phyloP scores from a whole-genome alignment of 768 basidiomycete species.

The Cystofilobasidium bisporidii region DNA sequence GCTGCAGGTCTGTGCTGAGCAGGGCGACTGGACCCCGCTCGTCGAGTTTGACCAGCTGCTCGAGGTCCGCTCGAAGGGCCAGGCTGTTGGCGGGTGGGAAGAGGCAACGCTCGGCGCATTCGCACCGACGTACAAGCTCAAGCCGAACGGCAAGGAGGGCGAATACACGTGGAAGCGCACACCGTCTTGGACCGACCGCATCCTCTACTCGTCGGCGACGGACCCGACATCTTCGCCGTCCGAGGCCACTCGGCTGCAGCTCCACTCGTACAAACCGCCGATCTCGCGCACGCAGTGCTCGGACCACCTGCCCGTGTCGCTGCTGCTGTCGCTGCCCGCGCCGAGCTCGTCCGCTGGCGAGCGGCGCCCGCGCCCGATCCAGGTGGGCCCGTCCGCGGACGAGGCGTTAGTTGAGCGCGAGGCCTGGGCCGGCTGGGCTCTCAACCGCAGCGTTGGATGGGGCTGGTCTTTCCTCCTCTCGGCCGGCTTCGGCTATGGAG shows the following conservation, averaged over 20 bases:
- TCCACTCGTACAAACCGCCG: conserved; percentile 53
- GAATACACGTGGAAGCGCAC: conserved; percentile 69
- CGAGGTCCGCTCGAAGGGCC: conserved; percentile 51
- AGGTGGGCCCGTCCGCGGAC: background rate
- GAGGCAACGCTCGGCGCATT: conserved; percentile 86
- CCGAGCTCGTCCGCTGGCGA: conserved; percentile 33
- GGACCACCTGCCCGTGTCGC: conserved; percentile 89
- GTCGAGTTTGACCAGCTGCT: conserved; percentile 5
- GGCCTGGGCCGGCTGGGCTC: conserved; percentile 53
- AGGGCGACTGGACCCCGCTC: conserved; percentile 5
- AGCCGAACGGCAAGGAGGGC: conserved; percentile 62
- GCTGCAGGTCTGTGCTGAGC: conserved; percentile 38
- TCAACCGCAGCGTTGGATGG: conserved; percentile 68
- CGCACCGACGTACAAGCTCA: conserved; percentile 84
- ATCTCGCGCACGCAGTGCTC: conserved; percentile 76
- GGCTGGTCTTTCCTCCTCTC: conserved; percentile 67
- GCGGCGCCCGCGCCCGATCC: conserved; percentile 35
- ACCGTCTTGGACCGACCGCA: conserved; percentile 88
- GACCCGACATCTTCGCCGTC: conserved; percentile 27
- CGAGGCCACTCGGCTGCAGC: conserved; percentile 44
- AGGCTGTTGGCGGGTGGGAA: conserved; percentile 58
- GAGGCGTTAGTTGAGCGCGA: conserved; percentile 44
- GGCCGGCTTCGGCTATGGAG: conserved; percentile 42
- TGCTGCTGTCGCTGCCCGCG: conserved; percentile 53
- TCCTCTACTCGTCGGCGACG: conserved; percentile 67